Conservation (phyloP, 1,284 basidiomycete species). For the Apiotrichum siamense region DNA sequence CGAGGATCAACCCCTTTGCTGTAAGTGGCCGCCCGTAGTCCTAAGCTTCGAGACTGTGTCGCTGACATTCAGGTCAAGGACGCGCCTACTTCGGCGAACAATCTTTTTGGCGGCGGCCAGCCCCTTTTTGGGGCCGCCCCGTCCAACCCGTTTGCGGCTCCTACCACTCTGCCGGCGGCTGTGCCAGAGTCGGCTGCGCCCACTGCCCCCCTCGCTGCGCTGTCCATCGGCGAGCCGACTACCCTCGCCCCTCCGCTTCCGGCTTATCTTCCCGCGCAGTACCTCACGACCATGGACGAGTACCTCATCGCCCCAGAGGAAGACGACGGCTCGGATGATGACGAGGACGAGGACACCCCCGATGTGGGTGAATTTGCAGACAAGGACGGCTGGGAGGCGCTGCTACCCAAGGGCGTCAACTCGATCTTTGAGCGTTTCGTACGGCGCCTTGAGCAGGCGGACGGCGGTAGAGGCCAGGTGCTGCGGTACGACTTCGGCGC, state of each 20-base stretch:
- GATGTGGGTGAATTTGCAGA: slow-evolving; percentile 27
- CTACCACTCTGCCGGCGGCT: slow-evolving; percentile 2
- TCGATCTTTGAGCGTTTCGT: slow-evolving; percentile 47
- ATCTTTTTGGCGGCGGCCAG: slow-evolving; percentile 28
- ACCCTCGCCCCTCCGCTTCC: slow-evolving; percentile 37
- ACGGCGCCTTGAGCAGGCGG: slow-evolving; percentile 35
- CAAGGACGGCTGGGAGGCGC: slow-evolving; percentile 37
- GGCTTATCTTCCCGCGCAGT: slow-evolving; percentile 46
- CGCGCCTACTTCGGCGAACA: not conserved
- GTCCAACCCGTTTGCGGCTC: slow-evolving; percentile 21
- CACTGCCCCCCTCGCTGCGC: slow-evolving; percentile 15
- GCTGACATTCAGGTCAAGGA: slow-evolving; percentile 6
- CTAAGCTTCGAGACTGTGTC: too few species aligned
- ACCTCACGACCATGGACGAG: slow-evolving; percentile 45
- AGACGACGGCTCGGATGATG: slow-evolving; percentile 21
- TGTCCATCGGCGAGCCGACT: slow-evolving; percentile 14
- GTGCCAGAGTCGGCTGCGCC: not conserved
- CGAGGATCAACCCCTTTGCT: slow-evolving; percentile 45
- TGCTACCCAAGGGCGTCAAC: slow-evolving; percentile 42
- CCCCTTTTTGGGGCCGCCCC: slow-evolving; percentile 29
- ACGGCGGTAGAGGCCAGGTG: slow-evolving; percentile 42
- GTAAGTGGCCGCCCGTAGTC: not conserved
- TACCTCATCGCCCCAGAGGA: slow-evolving; percentile 38
- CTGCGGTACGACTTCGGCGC: slow-evolving; percentile 47
- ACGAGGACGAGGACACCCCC: slow-evolving; percentile 24